Conservation (phyloP, 2,329 filamentous ascomycete species). For the Colletotrichum lini region DNA sequence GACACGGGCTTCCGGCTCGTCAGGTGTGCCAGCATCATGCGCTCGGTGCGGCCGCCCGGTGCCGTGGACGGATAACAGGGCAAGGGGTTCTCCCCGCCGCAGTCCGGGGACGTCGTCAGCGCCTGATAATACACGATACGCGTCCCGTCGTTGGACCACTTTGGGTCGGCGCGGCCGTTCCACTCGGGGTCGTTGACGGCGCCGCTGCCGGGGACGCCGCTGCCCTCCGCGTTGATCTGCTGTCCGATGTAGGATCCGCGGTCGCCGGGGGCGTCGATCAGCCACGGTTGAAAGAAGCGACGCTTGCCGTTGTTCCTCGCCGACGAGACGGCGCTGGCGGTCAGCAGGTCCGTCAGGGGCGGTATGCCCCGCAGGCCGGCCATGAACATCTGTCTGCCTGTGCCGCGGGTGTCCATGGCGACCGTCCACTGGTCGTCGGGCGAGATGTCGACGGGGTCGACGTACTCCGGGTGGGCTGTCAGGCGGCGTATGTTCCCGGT, state of each 20-base stretch:
- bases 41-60: constrained; percentile 52
- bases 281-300: constrained; percentile 58
- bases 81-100: constrained; percentile 57
- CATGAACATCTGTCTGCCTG: constrained; percentile 54
- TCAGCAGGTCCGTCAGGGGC: constrained; percentile 53
- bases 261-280: constrained; percentile 58
- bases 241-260: constrained; percentile 58
- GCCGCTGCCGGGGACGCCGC: constrained; percentile 46
- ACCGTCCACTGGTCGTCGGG: constrained; percentile 56
- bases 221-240: constrained; percentile 53
- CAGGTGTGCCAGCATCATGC: constrained; percentile 57
- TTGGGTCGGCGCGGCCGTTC: constrained; percentile 60
- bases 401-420: constrained; percentile 57
- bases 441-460: constrained; percentile 56
- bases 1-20: constrained; percentile 49
- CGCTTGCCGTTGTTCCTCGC: constrained; percentile 59
- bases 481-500: constrained; percentile 56
- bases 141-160: constrained; percentile 55
- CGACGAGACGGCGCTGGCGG: constrained; percentile 50
- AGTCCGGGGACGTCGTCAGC: constrained; percentile 53
- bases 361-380: constrained; percentile 54
- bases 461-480: constrained; percentile 57
- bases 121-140: constrained; percentile 58
- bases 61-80: constrained; percentile 55
- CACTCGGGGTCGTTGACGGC: constrained; percentile 58